Evolutionary conservation across 1,284 basidiomycete genomes (phyloP).

Genomic region (Fomitopsis schrenkii): DNA sequence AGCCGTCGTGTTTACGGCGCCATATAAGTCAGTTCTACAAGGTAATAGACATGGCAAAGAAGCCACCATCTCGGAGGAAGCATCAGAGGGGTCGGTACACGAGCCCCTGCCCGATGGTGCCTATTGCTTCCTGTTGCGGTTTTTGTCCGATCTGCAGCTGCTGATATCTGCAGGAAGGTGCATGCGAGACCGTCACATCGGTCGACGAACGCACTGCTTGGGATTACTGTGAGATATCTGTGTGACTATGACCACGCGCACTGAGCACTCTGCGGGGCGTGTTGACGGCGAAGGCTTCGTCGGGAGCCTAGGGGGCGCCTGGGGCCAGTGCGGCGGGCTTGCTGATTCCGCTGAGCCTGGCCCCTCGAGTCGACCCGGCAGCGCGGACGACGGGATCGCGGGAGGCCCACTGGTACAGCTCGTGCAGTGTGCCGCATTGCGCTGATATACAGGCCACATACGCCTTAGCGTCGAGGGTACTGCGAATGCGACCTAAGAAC

Average conservation of each 20-base stretch:
- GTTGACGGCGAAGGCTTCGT: too few species aligned
- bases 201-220: too few species aligned
- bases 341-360: neutral
- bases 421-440: neutral
- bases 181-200: neutral
- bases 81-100: neutral
- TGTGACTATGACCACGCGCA: neutral
- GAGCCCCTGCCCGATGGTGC: neutral
- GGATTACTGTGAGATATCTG: too few species aligned
- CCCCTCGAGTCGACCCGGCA: neutral
- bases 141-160: neutral
- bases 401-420: neutral
- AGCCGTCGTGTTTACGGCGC: neutral
- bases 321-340: neutral
- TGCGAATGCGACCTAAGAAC: neutral
- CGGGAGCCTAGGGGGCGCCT: too few species aligned
- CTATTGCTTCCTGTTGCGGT: neutral
- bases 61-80: neutral
- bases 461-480: neutral
- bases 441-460: neutral
- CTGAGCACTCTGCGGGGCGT: neutral
- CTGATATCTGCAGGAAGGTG: too few species aligned
- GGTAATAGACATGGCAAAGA: constrained; percentile 5
- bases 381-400: neutral
- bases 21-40: constrained; percentile 3